phyloP scores from a whole-genome alignment of 106 monocot genomes.

The Posidonia australis region DNA sequence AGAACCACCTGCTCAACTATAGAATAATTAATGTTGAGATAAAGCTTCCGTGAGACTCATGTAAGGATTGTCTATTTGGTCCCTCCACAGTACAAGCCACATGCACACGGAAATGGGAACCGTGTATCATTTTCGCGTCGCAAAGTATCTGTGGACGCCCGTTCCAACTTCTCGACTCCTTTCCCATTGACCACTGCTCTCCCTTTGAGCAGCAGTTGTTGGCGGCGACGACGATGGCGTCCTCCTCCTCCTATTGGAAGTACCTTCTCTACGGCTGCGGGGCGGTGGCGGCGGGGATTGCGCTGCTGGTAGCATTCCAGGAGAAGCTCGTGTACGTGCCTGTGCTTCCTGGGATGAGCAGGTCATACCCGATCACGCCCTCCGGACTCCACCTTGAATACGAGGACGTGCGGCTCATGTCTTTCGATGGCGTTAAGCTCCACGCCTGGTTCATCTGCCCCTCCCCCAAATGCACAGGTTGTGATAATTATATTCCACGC shows the following conservation, averaged over 20 bases:
- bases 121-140: too few species aligned
- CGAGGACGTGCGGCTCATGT: conserved; percentile 73
- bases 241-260: conserved; percentile 32
- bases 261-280: conserved; percentile 54
- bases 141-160: too few species aligned
- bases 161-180: too few species aligned
- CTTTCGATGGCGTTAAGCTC: conserved; percentile 67
- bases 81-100: too few species aligned
- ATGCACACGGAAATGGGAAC: too few species aligned
- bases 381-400: conserved; percentile 51
- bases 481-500: too few species aligned
- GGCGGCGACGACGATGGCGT: neutral
- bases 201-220: neutral
- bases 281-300: conserved; percentile 48
- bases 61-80: too few species aligned
- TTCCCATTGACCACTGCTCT: too few species aligned
- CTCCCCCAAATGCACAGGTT: conserved; percentile 45
- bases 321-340: conserved; percentile 87
- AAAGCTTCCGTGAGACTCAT: too few species aligned
- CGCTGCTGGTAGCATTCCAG: conserved; percentile 77
- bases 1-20: too few species aligned
- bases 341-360: conserved; percentile 58
- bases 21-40: too few species aligned
- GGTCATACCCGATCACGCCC: conserved; percentile 61
- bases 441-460: conserved; percentile 84